Evolutionary conservation across 495 filamentous ascomycete genomes (phyloP).

Genomic region (Articulospora tetracladia): DNA sequence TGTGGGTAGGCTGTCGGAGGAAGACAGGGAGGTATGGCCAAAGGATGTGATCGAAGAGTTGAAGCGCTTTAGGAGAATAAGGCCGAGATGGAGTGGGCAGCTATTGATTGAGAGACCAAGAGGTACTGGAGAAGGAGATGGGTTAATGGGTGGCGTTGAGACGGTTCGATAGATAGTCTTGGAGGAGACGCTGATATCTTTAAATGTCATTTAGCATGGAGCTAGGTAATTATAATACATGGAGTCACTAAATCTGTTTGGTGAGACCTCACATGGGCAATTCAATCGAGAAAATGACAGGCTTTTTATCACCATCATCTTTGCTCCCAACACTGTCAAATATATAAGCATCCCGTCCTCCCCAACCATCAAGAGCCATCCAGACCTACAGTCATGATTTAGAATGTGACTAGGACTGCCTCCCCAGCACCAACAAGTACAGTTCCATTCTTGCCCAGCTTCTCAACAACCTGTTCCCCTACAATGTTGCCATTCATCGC

Average conservation of each 20-base stretch:
- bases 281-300: too few relatives aligned
- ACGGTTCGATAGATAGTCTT: background rate
- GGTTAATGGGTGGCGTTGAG: background rate
- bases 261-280: too few relatives aligned
- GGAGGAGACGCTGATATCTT: too few relatives aligned
- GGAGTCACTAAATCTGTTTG: too few relatives aligned
- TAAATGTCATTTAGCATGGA: too few relatives aligned
- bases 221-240: too few relatives aligned
- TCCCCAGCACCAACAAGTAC: slow-evolving; percentile 19
- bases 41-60: slow-evolving; percentile 11
- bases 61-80: slow-evolving; percentile 1
- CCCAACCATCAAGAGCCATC: too few relatives aligned
- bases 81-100: slow-evolving; percentile 15
- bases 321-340: too few relatives aligned
- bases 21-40: background rate
- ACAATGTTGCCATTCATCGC: slow-evolving; percentile 7
- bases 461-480: slow-evolving; percentile 11
- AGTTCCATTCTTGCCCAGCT: background rate
- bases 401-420: too few relatives aligned
- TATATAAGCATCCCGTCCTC: too few relatives aligned
- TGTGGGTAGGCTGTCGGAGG: background rate
- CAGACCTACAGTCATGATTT: too few relatives aligned
- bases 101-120: slow-evolving; percentile 16
- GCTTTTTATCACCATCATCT: too few relatives aligned
- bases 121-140: background rate